Percentiles rank a stretch among this genome's conserved stretches.
These are phyloP conservation scores for Pleurotus giganteus DNA, from an alignment of 768 basidiomycete genomes.

Conservation along the genomic window DNA sequence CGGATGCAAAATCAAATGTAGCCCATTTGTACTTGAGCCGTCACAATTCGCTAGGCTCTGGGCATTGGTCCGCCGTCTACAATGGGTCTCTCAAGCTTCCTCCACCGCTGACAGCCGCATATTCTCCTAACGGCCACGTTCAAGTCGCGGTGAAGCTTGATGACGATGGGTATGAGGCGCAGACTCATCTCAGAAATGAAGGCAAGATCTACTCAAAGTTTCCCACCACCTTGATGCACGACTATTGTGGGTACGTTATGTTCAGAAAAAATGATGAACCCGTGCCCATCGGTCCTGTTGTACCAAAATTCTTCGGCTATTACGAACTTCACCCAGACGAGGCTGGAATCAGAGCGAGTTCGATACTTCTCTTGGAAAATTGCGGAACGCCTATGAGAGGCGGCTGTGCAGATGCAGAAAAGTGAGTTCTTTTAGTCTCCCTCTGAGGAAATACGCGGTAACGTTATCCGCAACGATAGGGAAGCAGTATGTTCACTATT, in stretches of 20 bases:
- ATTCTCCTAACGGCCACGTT: constrained; percentile 24
- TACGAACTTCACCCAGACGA: constrained; percentile 25
- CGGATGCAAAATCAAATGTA: constrained; percentile 5
- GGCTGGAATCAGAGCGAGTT: constrained; percentile 19
- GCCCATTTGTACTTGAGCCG: constrained; percentile 17
- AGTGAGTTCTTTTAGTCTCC: too few relatives aligned
- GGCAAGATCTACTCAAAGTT: constrained; percentile 30
- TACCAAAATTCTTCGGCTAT: constrained; percentile 47
- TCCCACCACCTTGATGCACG: constrained; percentile 28
- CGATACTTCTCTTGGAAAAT: constrained; percentile 40
- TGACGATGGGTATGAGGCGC: constrained; percentile 20
- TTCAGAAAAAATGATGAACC: constrained; percentile 12
- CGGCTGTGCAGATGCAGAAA: too few relatives aligned
- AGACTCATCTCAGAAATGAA: constrained; percentile 26
- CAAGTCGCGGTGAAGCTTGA: constrained; percentile 34
- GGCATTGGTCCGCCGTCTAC: constrained; percentile 31
- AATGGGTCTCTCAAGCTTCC: constrained; percentile 38
- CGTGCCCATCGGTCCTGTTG: constrained; percentile 33
- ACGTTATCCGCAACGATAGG: too few relatives aligned
- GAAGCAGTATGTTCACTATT: constrained; percentile 25
- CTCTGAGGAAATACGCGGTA: too few relatives aligned
- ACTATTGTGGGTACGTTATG: not conserved
- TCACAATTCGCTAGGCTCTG: constrained; percentile 16
- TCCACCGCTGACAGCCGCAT: constrained; percentile 19
- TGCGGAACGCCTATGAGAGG: constrained; percentile 34